Conservation (phyloP, 371 early-diverging fungal species). For the Saksenaea oblongispora region DNA sequence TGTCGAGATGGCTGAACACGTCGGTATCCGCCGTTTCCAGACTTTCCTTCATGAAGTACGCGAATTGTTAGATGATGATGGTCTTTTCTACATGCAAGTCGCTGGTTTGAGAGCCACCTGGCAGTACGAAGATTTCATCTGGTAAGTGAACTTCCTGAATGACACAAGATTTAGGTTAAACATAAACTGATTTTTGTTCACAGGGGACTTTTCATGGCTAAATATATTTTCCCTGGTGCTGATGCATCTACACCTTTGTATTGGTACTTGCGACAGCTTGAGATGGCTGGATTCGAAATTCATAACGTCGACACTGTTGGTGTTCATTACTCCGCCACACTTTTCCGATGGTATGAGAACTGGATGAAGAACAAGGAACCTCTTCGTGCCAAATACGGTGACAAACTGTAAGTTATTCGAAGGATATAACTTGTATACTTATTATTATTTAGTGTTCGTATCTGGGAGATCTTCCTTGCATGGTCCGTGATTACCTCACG, state of each 20-base stretch:
- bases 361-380: constrained; percentile 92
- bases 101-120: constrained; percentile 91
- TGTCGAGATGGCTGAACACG: constrained; percentile 98
- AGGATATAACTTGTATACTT: background rate
- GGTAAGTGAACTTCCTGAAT: constrained; percentile 51
- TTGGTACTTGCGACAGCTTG: constrained; percentile 92
- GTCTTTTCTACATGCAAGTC: constrained; percentile 95
- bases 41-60: constrained; percentile 90
- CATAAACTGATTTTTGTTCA: background rate
- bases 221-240: constrained; percentile 98
- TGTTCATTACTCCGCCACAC: constrained; percentile 96
- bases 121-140: constrained; percentile 89
- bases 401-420: constrained; percentile 65
- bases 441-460: constrained; percentile 44
- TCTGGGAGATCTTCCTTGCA: constrained; percentile 96
- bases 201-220: constrained; percentile 95
- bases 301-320: constrained; percentile 89
- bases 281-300: constrained; percentile 92
- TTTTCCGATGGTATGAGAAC: constrained; percentile 95
- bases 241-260: constrained; percentile 95
- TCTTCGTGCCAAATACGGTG: constrained; percentile 84
- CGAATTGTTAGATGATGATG: constrained; percentile 96
- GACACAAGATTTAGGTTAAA: background rate
- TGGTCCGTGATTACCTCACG: constrained; percentile 94
- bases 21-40: constrained; percentile 91